A percentile compares a stretch with the other conserved stretches of the same genome.
Conservation (phyloP, 2,329 filamentous ascomycete species). For the Paramyrothecium roridum region DNA sequence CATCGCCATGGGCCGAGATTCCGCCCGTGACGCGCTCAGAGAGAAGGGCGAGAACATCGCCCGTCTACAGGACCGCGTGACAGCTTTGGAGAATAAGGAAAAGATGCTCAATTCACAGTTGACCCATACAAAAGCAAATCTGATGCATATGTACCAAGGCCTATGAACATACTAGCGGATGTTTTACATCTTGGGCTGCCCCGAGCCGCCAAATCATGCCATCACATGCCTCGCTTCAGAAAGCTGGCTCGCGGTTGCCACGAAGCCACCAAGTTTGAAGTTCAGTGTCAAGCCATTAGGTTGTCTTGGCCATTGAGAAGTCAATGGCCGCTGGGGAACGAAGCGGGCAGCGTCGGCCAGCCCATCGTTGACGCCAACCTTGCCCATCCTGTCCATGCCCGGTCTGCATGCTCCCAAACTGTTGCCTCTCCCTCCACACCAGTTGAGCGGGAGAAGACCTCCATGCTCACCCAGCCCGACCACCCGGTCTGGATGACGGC, state of each 20-base stretch:
- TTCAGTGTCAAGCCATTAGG: too few species aligned
- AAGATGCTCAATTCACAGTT: constrained; percentile 22
- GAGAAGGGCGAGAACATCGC: constrained; percentile 52
- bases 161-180: not conserved
- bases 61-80: constrained; percentile 31
- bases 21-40: constrained; percentile 58
- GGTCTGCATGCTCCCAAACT: constrained; percentile 5
- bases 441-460: constrained; percentile 13
- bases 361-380: constrained; percentile 8
- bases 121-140: not conserved
- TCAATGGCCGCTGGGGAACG: not conserved
- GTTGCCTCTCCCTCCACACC: constrained; percentile 1
- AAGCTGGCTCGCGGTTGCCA: too few species aligned
- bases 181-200: too few species aligned
- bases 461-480: constrained; percentile 14
- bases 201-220: too few species aligned
- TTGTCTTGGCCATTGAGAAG: too few species aligned
- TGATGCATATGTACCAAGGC: not conserved
- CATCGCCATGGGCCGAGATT: constrained; percentile 62
- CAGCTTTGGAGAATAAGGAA: constrained; percentile 35
- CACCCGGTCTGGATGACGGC: constrained; percentile 11
- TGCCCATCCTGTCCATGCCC: constrained; percentile 11
- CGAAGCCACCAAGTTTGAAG: too few species aligned
- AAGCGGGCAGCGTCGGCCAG: constrained; percentile 4
- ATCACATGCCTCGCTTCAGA: too few species aligned